Evolutionary conservation across 768 basidiomycete genomes (phyloP).

Genomic region (Melanogaster broomeanus): DNA sequence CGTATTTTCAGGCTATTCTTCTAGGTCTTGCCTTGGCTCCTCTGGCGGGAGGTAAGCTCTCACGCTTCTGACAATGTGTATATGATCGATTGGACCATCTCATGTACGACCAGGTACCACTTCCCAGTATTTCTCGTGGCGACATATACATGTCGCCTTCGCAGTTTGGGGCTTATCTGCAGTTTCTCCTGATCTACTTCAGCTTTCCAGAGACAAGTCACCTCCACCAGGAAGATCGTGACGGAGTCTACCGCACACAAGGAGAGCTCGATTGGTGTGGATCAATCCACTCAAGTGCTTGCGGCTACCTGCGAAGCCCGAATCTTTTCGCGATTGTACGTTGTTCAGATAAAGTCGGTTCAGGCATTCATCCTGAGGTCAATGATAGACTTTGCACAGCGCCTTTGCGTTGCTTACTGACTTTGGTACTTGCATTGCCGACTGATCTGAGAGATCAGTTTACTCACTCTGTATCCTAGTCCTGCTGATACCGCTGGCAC

Average conservation of each 20-base stretch:
- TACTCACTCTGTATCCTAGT: constrained; percentile 8
- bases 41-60: too few species aligned
- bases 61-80: too few species aligned
- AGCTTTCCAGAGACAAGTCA: constrained; percentile 63
- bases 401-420: constrained; percentile 33
- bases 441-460: too few species aligned
- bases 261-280: constrained; percentile 27
- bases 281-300: constrained; percentile 36
- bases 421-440: too few species aligned
- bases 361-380: too few species aligned
- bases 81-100: too few species aligned
- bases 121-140: constrained; percentile 56
- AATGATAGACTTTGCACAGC: constrained; percentile 36
- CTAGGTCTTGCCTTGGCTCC: constrained; percentile 56
- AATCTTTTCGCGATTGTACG: constrained; percentile 27
- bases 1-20: constrained; percentile 36
- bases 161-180: constrained; percentile 38
- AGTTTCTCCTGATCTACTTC: constrained; percentile 38
- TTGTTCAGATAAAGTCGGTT: too few species aligned
- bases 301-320: constrained; percentile 28
- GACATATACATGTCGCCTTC: constrained; percentile 49
- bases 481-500: constrained; percentile 55
- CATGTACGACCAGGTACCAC: too few species aligned
- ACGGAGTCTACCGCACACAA: too few species aligned
- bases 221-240: too few species aligned